These are phyloP conservation scores for Solanum megistacrolobum DNA, from an alignment of 257 asterid species.

Conservation along the genomic window DNA sequence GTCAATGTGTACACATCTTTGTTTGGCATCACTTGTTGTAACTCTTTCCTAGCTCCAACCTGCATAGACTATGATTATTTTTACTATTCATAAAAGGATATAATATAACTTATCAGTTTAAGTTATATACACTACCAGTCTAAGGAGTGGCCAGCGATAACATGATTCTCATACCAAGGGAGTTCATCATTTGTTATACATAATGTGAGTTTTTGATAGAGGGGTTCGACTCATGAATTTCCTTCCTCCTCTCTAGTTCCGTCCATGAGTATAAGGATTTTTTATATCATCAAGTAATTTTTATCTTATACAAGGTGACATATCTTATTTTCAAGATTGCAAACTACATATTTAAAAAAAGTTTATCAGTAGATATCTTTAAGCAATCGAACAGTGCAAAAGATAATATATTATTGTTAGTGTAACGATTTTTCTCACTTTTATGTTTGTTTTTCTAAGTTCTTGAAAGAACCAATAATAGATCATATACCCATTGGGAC, in stretches of 20 bases:
- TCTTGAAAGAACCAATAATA: neutral
- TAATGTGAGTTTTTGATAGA: neutral
- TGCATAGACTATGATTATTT: slow-evolving; percentile 1
- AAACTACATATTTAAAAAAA: no score
- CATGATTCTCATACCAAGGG: neutral
- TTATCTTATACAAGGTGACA: neutral
- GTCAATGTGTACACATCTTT: slow-evolving; percentile 58
- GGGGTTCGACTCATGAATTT: neutral
- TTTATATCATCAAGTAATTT: neutral
- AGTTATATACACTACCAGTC: neutral
- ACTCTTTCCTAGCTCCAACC: slow-evolving; percentile 55
- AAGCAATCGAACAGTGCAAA: no score
- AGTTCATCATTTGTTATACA: neutral
- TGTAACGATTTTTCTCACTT: neutral
- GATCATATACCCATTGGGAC: neutral
- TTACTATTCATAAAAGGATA: neutral
- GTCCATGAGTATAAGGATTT: neutral
- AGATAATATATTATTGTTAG: neutral
- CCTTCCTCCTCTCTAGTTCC: neutral
- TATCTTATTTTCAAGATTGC: no score
- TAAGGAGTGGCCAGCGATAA: neutral
- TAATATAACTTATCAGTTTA: neutral
- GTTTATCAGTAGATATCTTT: neutral
- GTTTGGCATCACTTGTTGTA: slow-evolving; percentile 31
- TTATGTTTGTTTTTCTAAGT: neutral